Conservation (phyloP, 2,329 filamentous ascomycete species). For the Boeremia exigua region DNA sequence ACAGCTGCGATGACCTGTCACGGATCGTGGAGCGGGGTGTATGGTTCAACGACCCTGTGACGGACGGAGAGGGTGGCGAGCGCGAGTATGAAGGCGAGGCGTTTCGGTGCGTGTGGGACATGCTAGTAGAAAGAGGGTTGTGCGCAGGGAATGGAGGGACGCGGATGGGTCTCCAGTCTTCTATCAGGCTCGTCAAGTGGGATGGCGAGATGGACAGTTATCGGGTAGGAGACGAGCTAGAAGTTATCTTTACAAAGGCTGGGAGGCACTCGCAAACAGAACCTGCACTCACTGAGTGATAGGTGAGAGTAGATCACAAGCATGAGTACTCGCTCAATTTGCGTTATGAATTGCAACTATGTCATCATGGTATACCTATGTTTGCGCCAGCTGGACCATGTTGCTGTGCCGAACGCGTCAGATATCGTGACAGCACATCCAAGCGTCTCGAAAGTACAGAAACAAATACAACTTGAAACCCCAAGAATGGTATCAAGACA, state of each 20-base stretch:
- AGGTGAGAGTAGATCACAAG: background rate
- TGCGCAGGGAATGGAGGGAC: background rate
- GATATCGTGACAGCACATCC: slow-evolving; percentile 1
- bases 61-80: slow-evolving; percentile 24
- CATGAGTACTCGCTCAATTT: background rate
- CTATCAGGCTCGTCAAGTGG: slow-evolving; percentile 36
- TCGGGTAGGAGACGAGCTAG: slow-evolving; percentile 43
- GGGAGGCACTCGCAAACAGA: background rate
- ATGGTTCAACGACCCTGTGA: slow-evolving; percentile 31
- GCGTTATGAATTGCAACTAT: slow-evolving; percentile 10
- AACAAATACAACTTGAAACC: background rate
- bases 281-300: background rate
- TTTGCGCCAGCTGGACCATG: slow-evolving; percentile 11
- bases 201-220: slow-evolving; percentile 39
- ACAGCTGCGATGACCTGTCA: slow-evolving; percentile 37
- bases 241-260: slow-evolving; percentile 33
- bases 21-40: slow-evolving; percentile 36
- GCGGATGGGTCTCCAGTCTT: slow-evolving; percentile 16
- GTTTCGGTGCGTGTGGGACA: slow-evolving; percentile 38
- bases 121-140: slow-evolving; percentile 18
- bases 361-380: slow-evolving; percentile 12
- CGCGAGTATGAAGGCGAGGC: slow-evolving; percentile 41
- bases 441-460: background rate
- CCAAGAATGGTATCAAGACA: slow-evolving; percentile 3
- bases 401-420: background rate